Evolutionary conservation across 192 early-diverging fungal genomes (phyloP), one percentile per base, ranked within the genome.

Genomic region (Dispira simplex): DNA sequence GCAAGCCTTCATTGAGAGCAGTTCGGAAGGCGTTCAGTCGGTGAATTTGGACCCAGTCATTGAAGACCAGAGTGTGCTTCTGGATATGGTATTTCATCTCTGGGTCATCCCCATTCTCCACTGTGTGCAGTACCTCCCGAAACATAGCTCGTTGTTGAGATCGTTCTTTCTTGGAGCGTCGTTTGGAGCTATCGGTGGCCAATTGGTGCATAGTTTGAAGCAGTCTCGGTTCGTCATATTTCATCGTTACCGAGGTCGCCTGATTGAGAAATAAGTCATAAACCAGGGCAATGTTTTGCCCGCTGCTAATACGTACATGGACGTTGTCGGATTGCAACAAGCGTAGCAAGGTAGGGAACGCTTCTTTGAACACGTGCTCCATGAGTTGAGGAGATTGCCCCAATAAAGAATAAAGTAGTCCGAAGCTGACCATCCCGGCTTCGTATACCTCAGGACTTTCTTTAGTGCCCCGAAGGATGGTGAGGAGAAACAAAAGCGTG

Each of bases 261-360:
- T 9, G 51, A 53, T 25, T n/a, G 51, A 43, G 11, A 6, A 62
- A 43, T 12, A 73, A 75, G 65, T 83, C 80, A 63, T 83, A 74
- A 72, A 85, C 77, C 46, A 83, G 62, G 3, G 82, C 83, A 65
- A 84, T 81, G 62, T 81, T 79, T 67, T 83, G 82, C 21, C 80
- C 84, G 13, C 75, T 64, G 11, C 79, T 79, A 28, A 83, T 77
- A 18, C 83, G 69, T 1, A 82, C 71, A 12, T 82, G 79, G 43
- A 82, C 75, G 26, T 69, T 66, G 8, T 71, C 39, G 28, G 79
- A 79, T 47, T 81, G 81, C 23, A 85, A 59, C 44, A 77, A 53
- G 32, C 67, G 68, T 46, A 67, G 72, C 49, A 74, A 75, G 0
- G 59, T 66, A 20, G 6, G n/a, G 0, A 44, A 21, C n/a, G 44